Evolutionary conservation across 2,329 filamentous ascomycete species (phyloP).

Genomic region (Fusarium sp.): DNA sequence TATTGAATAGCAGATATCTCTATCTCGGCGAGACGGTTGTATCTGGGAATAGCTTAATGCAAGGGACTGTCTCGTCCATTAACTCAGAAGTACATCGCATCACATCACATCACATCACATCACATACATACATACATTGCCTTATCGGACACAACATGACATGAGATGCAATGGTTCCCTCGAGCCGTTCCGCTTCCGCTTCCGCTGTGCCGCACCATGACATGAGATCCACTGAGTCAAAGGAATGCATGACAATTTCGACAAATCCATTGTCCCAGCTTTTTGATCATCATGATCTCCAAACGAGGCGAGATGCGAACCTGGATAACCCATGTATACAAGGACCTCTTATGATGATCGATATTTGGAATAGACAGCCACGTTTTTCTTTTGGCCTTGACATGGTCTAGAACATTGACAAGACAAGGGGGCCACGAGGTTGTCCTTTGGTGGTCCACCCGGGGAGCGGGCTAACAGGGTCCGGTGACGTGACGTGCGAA

Average conservation of each 20-base stretch:
- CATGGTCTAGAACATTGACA: slow-evolving; percentile 15
- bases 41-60: neutral
- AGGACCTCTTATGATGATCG: neutral
- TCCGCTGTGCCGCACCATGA: slow-evolving; percentile 18
- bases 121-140: neutral
- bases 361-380: slow-evolving; percentile 10
- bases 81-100: neutral
- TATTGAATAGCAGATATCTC: neutral
- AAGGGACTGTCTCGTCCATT: neutral
- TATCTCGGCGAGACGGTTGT: neutral
- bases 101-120: neutral
- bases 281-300: neutral
- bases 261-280: neutral
- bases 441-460: slow-evolving; percentile 15
- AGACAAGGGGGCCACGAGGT: slow-evolving; percentile 30
- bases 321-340: neutral
- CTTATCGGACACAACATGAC: neutral
- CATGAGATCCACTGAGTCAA: neutral
- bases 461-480: slow-evolving; percentile 3
- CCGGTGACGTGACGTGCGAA: neutral
- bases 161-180: neutral
- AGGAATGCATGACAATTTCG: neutral
- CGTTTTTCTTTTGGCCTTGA: neutral
- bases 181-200: slow-evolving; percentile 23
- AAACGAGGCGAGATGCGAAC: neutral